Evolutionary conservation across 169 alveolate species (phyloP).

Genomic region (Perkinsus chesapeaki): DNA sequence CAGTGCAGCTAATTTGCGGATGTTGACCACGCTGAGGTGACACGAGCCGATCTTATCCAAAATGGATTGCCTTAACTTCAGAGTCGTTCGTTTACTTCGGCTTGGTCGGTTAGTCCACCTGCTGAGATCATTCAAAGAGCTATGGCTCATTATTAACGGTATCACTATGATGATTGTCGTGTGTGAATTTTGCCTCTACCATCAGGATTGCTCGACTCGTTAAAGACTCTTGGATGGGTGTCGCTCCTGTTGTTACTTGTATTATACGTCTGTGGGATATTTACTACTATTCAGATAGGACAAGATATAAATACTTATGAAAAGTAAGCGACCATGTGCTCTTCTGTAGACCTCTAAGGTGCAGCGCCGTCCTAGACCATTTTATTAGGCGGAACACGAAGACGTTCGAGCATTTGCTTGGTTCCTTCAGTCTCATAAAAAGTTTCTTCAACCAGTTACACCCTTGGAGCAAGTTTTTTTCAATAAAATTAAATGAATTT

Average conservation of each 20-base stretch:
- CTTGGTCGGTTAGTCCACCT: background rate
- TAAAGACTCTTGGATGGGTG: background rate
- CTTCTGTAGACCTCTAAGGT: no score
- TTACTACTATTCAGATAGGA: background rate
- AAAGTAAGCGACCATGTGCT: no score
- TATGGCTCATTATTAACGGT: background rate
- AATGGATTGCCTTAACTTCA: background rate
- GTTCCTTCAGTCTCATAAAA: no score
- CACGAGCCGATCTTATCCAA: background rate
- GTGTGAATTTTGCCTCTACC: background rate
- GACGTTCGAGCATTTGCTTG: no score
- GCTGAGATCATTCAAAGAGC: background rate
- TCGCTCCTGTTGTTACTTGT: background rate
- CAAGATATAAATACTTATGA: background rate
- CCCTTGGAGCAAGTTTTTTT: no score
- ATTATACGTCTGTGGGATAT: background rate
- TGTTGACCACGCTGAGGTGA: background rate
- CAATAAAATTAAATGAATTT: no score
- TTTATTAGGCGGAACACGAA: no score
- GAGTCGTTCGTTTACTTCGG: background rate
- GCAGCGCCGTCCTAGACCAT: no score
- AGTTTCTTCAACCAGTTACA: no score
- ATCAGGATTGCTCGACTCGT: background rate
- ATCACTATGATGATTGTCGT: background rate
- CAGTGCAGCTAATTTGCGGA: background rate